Base-by-base conservation (phyloP, 805 yeast species). In the Debaryomyces hansenii region DNA sequence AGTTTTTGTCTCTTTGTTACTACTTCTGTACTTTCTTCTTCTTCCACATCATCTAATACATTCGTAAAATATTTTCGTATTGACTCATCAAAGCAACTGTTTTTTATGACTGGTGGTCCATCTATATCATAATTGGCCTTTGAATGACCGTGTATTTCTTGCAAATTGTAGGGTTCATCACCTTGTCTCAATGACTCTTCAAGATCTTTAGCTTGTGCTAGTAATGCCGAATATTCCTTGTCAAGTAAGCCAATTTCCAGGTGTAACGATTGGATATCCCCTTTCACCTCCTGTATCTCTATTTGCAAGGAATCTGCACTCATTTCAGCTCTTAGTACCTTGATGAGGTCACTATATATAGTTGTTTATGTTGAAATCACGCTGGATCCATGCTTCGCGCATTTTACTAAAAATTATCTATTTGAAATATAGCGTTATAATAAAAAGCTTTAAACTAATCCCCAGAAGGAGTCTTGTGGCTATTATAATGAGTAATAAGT, bases 41-140 rank as follows among this genome's bases (percentile, higher is more conserved):
- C 37, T 24, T 24, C 44, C n/a, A 27, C n/a, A 36, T 9, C 31
- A 10, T 20, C 11, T 35, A 20, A 18, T 16, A 12, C 27, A 4
- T 40, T 38, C 7, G 31, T 20, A 38, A 68, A 66, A 45, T 51
- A 63, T 12, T 50, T 45, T 8, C 58, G 47, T n/a, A 68, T 58
- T 12, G 62, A 55, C 2, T 61, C 57, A 46, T 67, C 74, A 44
- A 68, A 66, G 44, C 59, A 62, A 35, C 53, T 48, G 42, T 66
- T 70, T 24, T 51, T 53, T 2, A 64, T 57, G 3, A 61, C 49
- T 6, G 59, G 54, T 9, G 59, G 58, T 1, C 48, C 47, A 29
- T 46, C 48, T 18, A 27, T 45, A 8, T 39, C 44, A 12, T 20
- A 34, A 11, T 31, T 31, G 11, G 16, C 16, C 34, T 31, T 31